Percentiles rank a stretch among this genome's conserved stretches.
Conservation (phyloP, 331 rosid genomes). For the Phaseolus coccineus region DNA sequence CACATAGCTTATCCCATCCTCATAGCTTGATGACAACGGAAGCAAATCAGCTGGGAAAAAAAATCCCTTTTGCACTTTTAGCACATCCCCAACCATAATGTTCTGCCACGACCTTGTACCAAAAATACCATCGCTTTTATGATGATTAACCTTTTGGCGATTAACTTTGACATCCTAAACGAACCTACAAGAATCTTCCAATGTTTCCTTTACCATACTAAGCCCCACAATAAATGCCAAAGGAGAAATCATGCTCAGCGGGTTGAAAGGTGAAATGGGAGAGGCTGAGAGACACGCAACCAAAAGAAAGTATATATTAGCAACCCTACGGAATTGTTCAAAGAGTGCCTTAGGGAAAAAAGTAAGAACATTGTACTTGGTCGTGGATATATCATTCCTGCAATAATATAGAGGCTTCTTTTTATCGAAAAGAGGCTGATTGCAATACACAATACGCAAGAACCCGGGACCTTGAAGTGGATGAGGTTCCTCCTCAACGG, state of each 20-base stretch:
- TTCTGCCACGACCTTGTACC: conserved; percentile 73
- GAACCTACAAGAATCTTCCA: conserved; percentile 92
- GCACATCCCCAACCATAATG: conserved; percentile 83
- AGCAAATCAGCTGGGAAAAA: conserved; percentile 97
- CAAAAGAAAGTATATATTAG: conserved; percentile 91
- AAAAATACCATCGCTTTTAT: conserved; percentile 76
- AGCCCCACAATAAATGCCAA: conserved; percentile 97
- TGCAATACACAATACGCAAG: conserved; percentile 77
- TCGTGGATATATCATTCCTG: conserved; percentile 80
- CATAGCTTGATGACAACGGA: conserved; percentile 86
- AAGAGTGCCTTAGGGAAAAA: conserved; percentile 96
- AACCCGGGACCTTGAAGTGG: conserved; percentile 71
- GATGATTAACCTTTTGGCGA: conserved; percentile 73
- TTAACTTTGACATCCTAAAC: conserved; percentile 91
- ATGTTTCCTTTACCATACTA: conserved; percentile 98
- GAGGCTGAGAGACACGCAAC: conserved; percentile 81
- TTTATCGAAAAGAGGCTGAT: conserved; percentile 70
- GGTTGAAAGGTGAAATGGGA: conserved; percentile 81
- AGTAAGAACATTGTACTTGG: conserved; percentile 76
- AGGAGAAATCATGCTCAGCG: conserved; percentile 91
- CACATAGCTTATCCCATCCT: conserved; percentile 96
- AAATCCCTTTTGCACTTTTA: conserved; percentile 90
- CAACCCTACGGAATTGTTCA: conserved; percentile 96
- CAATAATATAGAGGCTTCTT: conserved; percentile 70
- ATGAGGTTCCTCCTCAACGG: conserved; percentile 58